Evolutionary conservation across 768 basidiomycete genomes (phyloP).

Genomic region (Termitomyces sp.): DNA sequence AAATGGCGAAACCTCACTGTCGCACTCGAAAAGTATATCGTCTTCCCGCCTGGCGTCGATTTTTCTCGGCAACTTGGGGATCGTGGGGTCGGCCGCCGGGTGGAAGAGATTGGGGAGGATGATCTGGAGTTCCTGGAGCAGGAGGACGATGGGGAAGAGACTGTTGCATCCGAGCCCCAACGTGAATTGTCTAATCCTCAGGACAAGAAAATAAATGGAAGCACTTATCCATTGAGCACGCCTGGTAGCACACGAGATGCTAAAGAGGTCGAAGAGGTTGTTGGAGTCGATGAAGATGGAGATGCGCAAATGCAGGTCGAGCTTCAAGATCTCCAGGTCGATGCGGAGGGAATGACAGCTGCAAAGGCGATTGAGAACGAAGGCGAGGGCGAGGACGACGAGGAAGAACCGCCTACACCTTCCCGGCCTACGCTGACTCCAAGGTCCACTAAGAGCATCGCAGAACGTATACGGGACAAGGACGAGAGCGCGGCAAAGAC

Average conservation of each 20-base stretch:
- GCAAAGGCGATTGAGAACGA: not conserved
- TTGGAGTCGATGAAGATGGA: conserved; percentile 9
- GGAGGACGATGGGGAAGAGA: conserved; percentile 15
- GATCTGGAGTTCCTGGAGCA: conserved; percentile 19
- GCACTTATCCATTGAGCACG: conserved; percentile 18
- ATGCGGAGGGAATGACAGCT: not conserved
- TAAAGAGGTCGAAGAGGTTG: conserved; percentile 22
- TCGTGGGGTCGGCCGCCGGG: conserved; percentile 28
- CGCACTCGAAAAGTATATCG: conserved; percentile 60
- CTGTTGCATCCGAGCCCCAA: conserved; percentile 12
- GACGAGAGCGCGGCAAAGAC: conserved; percentile 16
- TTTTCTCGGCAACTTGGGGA: conserved; percentile 44
- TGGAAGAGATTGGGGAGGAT: conserved; percentile 20
- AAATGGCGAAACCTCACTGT: conserved; percentile 70
- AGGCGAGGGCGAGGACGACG: conserved; percentile 1
- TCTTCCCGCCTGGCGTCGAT: conserved; percentile 64
- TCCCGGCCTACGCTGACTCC: conserved; percentile 8
- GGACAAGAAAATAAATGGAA: conserved; percentile 2
- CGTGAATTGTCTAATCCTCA: conserved; percentile 1
- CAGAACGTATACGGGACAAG: conserved; percentile 14
- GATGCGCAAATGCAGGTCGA: conserved; percentile 5
- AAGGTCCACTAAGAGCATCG: conserved; percentile 9
- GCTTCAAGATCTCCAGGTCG: not conserved
- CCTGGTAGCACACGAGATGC: conserved; percentile 22
- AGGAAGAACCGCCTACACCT: not conserved